A percentile compares a stretch with the other conserved stretches of the same genome.
These are phyloP conservation scores for Aspergillus piperis DNA, from an alignment of 2,329 filamentous ascomycete species.

Conservation along the genomic window DNA sequence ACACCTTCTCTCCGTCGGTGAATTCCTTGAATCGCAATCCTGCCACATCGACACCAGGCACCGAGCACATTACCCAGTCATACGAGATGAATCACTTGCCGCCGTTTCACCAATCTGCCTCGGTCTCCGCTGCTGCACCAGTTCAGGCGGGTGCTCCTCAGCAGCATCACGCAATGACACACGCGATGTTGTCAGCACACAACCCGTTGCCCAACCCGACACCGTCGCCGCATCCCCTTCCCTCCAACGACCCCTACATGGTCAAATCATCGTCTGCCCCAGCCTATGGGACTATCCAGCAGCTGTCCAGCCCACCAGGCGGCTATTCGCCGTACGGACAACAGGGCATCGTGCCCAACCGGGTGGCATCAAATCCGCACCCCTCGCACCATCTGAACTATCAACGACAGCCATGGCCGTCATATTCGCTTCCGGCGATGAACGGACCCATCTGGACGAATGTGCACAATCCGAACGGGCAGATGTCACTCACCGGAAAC, in stretches of 20 bases:
- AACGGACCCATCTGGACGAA: conserved; percentile 74
- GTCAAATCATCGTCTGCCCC: conserved; percentile 56
- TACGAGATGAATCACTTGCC: conserved; percentile 66
- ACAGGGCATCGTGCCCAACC: conserved; percentile 46
- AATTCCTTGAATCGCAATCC: conserved; percentile 55
- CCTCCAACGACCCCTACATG: conserved; percentile 60
- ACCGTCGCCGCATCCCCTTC: conserved; percentile 54
- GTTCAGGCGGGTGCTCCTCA: conserved; percentile 24
- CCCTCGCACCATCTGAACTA: conserved; percentile 36
- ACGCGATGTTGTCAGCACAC: conserved; percentile 52
- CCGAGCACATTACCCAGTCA: conserved; percentile 66
- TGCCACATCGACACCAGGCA: conserved; percentile 61
- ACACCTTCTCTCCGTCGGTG: conserved; percentile 60
- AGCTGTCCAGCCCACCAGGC: conserved; percentile 53
- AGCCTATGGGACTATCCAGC: conserved; percentile 39
- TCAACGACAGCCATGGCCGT: conserved; percentile 48
- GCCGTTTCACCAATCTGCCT: conserved; percentile 61
- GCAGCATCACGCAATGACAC: conserved; percentile 49
- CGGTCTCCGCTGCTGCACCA: conserved; percentile 54
- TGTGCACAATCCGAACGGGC: conserved; percentile 70
- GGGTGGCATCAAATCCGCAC: conserved; percentile 44
- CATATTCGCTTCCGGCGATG: conserved; percentile 63
- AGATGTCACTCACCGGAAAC: conserved; percentile 69
- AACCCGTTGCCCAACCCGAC: conserved; percentile 31
- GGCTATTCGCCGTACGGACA: conserved; percentile 44